phyloP scores from a whole-genome alignment of 345 rosid genomes.

The Sapria himalayana region DNA sequence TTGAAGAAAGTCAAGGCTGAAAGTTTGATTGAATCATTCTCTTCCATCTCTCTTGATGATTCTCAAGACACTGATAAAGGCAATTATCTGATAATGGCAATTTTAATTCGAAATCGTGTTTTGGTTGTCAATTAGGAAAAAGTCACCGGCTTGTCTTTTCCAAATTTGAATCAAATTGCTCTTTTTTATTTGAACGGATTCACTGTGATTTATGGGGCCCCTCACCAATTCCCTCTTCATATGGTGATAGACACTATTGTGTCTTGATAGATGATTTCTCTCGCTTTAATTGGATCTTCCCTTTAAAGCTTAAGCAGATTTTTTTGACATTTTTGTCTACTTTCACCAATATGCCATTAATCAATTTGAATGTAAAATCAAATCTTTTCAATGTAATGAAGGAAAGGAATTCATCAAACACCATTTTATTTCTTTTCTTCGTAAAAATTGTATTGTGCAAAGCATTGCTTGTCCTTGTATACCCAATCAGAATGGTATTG shows the following conservation, averaged over 20 bases:
- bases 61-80: background rate
- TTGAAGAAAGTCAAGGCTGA: background rate
- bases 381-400: no score
- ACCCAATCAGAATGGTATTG: background rate
- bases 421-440: slow-evolving; percentile 1
- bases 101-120: background rate
- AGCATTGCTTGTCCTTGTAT: background rate
- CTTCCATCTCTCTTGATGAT: background rate
- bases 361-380: no score
- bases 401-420: background rate
- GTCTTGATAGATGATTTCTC: slow-evolving; percentile 1
- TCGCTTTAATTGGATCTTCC: no score
- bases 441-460: background rate
- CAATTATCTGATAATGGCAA: background rate
- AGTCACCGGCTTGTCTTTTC: background rate
- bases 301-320: background rate
- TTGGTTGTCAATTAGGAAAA: slow-evolving; percentile 1
- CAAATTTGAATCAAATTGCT: background rate
- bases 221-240: no score
- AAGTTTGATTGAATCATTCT: background rate
- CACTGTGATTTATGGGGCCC: no score
- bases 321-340: background rate
- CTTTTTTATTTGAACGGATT: background rate
- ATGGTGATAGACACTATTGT: background rate
- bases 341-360: background rate